Conservation (phyloP, 73 alveolate genomes). For the Paramecium biaurelia region DNA sequence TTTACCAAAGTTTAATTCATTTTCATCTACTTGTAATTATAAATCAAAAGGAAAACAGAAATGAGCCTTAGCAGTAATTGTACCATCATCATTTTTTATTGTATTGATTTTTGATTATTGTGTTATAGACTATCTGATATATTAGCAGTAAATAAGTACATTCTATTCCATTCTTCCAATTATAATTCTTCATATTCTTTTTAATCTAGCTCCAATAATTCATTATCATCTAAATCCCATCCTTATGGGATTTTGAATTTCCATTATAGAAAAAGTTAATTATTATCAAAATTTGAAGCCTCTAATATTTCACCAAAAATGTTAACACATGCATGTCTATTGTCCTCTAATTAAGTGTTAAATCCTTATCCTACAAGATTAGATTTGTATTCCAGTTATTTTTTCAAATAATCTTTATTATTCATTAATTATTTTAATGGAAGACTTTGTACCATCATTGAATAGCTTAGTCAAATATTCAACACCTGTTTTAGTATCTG, state of each 20-base stretch:
- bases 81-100: not conserved
- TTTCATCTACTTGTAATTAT: not conserved
- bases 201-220: slow-evolving; percentile 18
- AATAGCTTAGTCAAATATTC: slow-evolving; percentile 83
- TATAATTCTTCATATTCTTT: not conserved
- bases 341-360: not conserved
- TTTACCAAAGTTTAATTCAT: not conserved
- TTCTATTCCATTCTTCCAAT: slow-evolving; percentile 47
- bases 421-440: slow-evolving; percentile 34
- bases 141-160: not conserved
- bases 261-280: not conserved
- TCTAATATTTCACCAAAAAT: slow-evolving; percentile 25
- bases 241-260: slow-evolving; percentile 15
- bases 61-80: not conserved
- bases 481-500: slow-evolving; percentile 85
- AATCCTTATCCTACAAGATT: slow-evolving; percentile 43
- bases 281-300: not conserved
- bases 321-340: slow-evolving; percentile 12
- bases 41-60: slow-evolving; percentile 43
- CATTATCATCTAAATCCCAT: slow-evolving; percentile 34
- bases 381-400: slow-evolving; percentile 22
- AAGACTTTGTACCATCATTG: slow-evolving; percentile 55
- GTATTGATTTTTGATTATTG: not conserved
- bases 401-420: slow-evolving; percentile 20
- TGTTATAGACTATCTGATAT: not conserved